A percentile compares a stretch with the other conserved stretches of the same genome.
These are phyloP conservation scores for Monosporozyma siamensis DNA, from an alignment of 805 yeast genomes.

Conservation along the genomic window DNA sequence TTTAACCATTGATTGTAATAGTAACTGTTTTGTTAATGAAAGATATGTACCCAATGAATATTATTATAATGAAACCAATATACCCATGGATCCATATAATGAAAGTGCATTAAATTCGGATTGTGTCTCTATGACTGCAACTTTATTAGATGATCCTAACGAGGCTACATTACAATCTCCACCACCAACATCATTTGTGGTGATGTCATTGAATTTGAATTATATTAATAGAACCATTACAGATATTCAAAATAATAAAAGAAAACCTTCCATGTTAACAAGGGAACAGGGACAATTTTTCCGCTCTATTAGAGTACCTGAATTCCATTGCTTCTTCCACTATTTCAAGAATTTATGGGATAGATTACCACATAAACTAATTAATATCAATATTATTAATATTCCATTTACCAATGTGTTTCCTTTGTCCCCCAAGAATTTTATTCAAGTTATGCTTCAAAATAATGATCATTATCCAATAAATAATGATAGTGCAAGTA, in stretches of 20 bases:
- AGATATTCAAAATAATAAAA: conserved; percentile 6
- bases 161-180: conserved; percentile 18
- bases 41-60: conserved; percentile 18
- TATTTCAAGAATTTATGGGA: conserved; percentile 25
- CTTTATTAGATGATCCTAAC: conserved; percentile 18
- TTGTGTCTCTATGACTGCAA: conserved; percentile 20
- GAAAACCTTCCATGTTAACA: conserved; percentile 19
- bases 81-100: conserved; percentile 1
- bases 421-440: conserved; percentile 21
- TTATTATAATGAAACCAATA: conserved; percentile 11
- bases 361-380: conserved; percentile 22
- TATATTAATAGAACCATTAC: conserved; percentile 16
- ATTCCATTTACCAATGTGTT: conserved; percentile 29
- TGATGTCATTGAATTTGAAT: conserved; percentile 18
- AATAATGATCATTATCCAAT: background rate
- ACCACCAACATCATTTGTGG: conserved; percentile 29
- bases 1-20: conserved; percentile 40
- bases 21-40: conserved; percentile 33
- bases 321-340: conserved; percentile 27
- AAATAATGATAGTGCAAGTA: background rate
- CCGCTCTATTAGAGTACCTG: conserved; percentile 17
- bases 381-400: conserved; percentile 25
- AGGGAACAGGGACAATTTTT: conserved; percentile 20
- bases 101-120: conserved; percentile 5
- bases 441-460: background rate